These are phyloP conservation scores for Penicillium nordicum DNA, from an alignment of 2,329 filamentous ascomycete species.

Conservation along the genomic window DNA sequence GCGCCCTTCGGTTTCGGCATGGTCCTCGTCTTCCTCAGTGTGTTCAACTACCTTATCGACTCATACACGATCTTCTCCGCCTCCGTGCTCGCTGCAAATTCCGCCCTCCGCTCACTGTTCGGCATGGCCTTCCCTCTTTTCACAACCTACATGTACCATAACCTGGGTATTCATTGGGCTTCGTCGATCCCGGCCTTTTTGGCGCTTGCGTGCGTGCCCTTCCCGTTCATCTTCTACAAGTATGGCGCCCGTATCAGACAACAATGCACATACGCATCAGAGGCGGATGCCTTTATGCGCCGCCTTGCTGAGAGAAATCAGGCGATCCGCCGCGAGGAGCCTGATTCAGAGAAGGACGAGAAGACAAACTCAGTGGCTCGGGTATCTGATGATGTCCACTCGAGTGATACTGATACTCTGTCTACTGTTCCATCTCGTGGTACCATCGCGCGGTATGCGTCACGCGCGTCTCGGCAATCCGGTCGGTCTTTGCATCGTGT, in stretches of 20 bases:
- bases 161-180: constrained; percentile 27
- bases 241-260: constrained; percentile 18
- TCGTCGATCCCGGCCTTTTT: constrained; percentile 25
- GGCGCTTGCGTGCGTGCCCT: constrained; percentile 25
- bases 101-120: constrained; percentile 24
- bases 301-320: constrained; percentile 23
- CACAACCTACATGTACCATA: constrained; percentile 26
- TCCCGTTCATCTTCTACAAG: constrained; percentile 29
- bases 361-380: background rate
- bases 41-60: constrained; percentile 29
- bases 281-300: constrained; percentile 37
- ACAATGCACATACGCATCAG: constrained; percentile 26
- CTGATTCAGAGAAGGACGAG: background rate
- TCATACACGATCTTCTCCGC: constrained; percentile 28
- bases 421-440: constrained; percentile 20
- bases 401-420: constrained; percentile 14
- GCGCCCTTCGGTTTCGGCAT: constrained; percentile 27
- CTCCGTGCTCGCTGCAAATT: constrained; percentile 26
- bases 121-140: constrained; percentile 27
- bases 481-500: constrained; percentile 18
- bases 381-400: constrained; percentile 4
- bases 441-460: constrained; percentile 16
- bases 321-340: constrained; percentile 3
- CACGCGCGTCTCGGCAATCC: constrained; percentile 18
- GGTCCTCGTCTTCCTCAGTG: constrained; percentile 25